Percentiles rank a stretch among this genome's conserved stretches.
Evolutionary conservation across 192 early-diverging fungal genomes (phyloP).

Genomic region (Borealophlyctis nickersoniae): DNA sequence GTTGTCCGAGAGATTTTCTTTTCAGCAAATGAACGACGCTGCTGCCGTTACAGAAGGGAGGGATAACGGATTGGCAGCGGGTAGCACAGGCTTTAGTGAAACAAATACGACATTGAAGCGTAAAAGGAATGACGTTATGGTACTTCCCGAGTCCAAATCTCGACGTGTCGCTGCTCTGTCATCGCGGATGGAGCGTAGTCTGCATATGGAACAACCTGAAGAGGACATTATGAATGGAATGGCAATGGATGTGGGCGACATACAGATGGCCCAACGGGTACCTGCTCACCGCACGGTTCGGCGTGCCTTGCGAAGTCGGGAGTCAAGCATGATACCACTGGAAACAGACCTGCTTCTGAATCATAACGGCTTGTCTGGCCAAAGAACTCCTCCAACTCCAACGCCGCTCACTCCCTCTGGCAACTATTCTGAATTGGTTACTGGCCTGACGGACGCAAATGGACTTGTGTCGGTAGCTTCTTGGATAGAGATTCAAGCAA

Average conservation of each 20-base stretch:
- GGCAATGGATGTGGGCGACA: neutral
- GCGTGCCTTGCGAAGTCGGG: neutral
- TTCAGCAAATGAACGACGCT: neutral
- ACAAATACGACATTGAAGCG: slow-evolving; percentile 16
- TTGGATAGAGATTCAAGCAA: slow-evolving; percentile 16
- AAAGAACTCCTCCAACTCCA: neutral
- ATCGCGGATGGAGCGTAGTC: slow-evolving; percentile 13
- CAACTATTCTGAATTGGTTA: neutral
- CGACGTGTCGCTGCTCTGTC: slow-evolving; percentile 19
- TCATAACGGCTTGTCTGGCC: neutral
- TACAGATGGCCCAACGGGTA: neutral
- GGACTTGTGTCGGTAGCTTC: slow-evolving; percentile 7
- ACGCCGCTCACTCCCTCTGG: neutral
- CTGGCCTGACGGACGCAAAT: slow-evolving; percentile 5
- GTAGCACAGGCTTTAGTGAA: neutral
- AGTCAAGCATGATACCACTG: neutral
- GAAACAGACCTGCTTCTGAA: neutral
- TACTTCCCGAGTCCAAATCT: slow-evolving; percentile 22
- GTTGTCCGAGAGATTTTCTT: neutral
- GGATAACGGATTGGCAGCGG: neutral
- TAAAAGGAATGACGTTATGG: slow-evolving; percentile 12
- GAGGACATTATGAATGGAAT: neutral
- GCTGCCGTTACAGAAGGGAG: neutral
- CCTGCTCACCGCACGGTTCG: neutral
- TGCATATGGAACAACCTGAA: neutral